phyloP scores from a whole-genome alignment of 2,329 filamentous ascomycete species.

The Sporothrix curviconia region DNA sequence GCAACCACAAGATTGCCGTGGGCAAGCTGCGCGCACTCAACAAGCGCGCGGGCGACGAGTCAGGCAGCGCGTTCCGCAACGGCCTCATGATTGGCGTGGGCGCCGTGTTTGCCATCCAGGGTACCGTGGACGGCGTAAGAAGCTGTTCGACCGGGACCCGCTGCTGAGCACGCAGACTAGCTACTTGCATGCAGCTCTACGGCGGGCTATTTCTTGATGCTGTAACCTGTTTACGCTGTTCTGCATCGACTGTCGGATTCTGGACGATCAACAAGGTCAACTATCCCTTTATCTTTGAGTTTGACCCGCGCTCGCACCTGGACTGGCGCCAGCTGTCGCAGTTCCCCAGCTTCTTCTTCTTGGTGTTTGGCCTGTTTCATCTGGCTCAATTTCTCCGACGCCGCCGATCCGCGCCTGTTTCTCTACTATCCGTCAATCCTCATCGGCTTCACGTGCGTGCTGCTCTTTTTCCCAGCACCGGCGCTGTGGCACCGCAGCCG shows the following conservation, averaged over 20 bases:
- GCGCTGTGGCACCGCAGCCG: conserved; percentile 70
- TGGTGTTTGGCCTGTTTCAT: conserved; percentile 73
- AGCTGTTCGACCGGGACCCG: conserved; percentile 45
- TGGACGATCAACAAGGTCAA: conserved; percentile 87
- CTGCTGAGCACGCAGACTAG: conserved; percentile 47
- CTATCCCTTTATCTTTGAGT: conserved; percentile 94
- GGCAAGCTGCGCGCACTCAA: conserved; percentile 75
- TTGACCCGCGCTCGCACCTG: conserved; percentile 75
- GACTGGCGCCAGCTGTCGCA: conserved; percentile 86
- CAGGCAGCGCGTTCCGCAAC: conserved; percentile 52
- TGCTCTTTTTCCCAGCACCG: conserved; percentile 71
- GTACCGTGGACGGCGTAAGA: conserved; percentile 52
- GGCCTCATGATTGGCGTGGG: conserved; percentile 64
- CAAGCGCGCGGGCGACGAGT: conserved; percentile 50
- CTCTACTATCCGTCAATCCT: conserved; percentile 83
- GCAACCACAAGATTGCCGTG: conserved; percentile 85
- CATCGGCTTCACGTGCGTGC: conserved; percentile 57
- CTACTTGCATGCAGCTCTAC: conserved; percentile 82
- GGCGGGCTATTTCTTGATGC: conserved; percentile 82
- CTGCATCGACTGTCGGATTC: conserved; percentile 71
- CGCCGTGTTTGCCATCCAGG: conserved; percentile 59
- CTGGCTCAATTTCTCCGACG: conserved; percentile 79
- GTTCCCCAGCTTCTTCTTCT: conserved; percentile 77
- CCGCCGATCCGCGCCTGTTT: conserved; percentile 61
- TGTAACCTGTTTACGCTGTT: conserved; percentile 79